Conservation (phyloP, 352 stramenopile genomes). For the Globisporangium okanoganense region DNA sequence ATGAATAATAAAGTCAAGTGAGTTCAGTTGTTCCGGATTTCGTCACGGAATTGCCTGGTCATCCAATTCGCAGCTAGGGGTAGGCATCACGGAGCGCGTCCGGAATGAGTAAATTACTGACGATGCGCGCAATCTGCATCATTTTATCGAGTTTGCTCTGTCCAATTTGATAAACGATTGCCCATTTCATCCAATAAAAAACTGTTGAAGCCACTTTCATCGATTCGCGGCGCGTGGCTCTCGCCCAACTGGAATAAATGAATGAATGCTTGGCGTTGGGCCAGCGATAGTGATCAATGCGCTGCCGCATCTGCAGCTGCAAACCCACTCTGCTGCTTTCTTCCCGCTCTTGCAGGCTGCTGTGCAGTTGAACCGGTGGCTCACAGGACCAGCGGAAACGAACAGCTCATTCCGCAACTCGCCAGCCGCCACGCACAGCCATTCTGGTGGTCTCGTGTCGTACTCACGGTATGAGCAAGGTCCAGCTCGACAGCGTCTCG, state of each 20-base stretch:
- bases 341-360: neutral
- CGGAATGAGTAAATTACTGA: too few species aligned
- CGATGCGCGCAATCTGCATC: too few species aligned
- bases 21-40: too few species aligned
- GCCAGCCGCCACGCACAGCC: neutral
- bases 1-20: too few species aligned
- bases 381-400: conserved; percentile 1
- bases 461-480: neutral
- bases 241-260: neutral
- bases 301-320: conserved; percentile 11
- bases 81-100: too few species aligned
- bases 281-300: conserved; percentile 32
- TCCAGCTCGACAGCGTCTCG: neutral
- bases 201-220: too few species aligned
- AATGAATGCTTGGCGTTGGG: conserved; percentile 9
- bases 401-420: conserved; percentile 1
- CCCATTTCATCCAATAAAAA: too few species aligned
- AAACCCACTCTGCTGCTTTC: too few species aligned
- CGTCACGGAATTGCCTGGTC: too few species aligned
- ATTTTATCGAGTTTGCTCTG: too few species aligned
- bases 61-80: too few species aligned
- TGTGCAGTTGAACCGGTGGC: neutral
- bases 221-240: conserved; percentile 8
- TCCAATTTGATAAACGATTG: too few species aligned
- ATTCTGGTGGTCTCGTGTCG: conserved; percentile 10